These are phyloP conservation scores for Aspergillus ibericus DNA, from an alignment of 2,329 filamentous ascomycete genomes.

Conservation along the genomic window DNA sequence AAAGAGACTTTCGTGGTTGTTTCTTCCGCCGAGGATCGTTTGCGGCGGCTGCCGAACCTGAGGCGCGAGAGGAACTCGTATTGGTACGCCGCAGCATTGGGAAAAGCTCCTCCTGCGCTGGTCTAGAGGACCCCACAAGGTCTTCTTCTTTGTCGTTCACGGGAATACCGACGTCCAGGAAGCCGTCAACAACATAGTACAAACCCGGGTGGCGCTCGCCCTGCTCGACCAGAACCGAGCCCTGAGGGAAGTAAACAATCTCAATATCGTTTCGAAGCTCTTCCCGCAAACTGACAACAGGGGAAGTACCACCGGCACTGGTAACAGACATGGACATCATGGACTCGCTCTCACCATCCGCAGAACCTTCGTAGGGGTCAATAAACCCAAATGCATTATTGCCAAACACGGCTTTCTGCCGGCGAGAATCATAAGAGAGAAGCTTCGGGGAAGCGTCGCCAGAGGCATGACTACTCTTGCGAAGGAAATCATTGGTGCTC, in stretches of 20 bases:
- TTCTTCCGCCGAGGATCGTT: slow-evolving; percentile 38
- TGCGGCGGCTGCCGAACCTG: slow-evolving; percentile 22
- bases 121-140: slow-evolving; percentile 36
- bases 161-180: slow-evolving; percentile 89
- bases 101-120: slow-evolving; percentile 40
- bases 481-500: slow-evolving; percentile 63
- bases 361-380: slow-evolving; percentile 70
- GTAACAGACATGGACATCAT: slow-evolving; percentile 68
- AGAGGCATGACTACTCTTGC: slow-evolving; percentile 64
- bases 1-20: slow-evolving; percentile 68
- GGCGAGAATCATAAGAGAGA: slow-evolving; percentile 77
- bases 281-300: slow-evolving; percentile 66
- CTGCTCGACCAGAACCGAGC: slow-evolving; percentile 90
- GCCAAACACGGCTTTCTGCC: slow-evolving; percentile 75
- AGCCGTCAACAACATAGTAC: slow-evolving; percentile 97
- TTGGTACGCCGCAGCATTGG: slow-evolving; percentile 48
- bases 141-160: slow-evolving; percentile 59
- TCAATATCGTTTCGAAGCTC: slow-evolving; percentile 91
- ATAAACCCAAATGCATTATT: slow-evolving; percentile 95
- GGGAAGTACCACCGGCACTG: slow-evolving; percentile 60
- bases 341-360: slow-evolving; percentile 84
- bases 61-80: slow-evolving; percentile 43
- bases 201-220: slow-evolving; percentile 94
- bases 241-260: slow-evolving; percentile 95
- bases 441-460: slow-evolving; percentile 82